Evolutionary conservation across 176 grass and related monocot species (phyloP).

Genomic region (Microstegium vimineum): DNA sequence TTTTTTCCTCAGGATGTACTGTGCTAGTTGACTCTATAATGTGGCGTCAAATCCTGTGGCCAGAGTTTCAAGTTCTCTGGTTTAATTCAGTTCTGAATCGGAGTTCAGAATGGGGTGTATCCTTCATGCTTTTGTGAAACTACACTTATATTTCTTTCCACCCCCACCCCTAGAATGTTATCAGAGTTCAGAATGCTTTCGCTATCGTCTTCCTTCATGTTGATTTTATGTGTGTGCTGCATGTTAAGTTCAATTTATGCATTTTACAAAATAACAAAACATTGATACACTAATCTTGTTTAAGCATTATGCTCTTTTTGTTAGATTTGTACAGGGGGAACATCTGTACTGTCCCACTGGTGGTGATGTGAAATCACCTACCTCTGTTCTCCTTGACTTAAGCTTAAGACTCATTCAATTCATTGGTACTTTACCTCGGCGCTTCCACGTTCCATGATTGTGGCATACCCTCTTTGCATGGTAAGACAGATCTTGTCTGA

Average conservation of each 20-base stretch:
- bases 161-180: too few species aligned
- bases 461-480: conserved; percentile 89
- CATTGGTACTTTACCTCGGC: conserved; percentile 99
- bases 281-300: conserved; percentile 2
- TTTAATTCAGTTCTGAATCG: conserved; percentile 95
- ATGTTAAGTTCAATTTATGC: background rate
- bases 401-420: conserved; percentile 70
- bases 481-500: conserved; percentile 43
- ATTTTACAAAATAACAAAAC: conserved; percentile 3
- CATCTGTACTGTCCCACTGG: background rate
- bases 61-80: conserved; percentile 96
- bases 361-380: background rate
- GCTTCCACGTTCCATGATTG: conserved; percentile 82
- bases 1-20: background rate
- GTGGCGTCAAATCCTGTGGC: conserved; percentile 88
- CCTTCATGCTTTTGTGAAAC: conserved; percentile 47
- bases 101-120: conserved; percentile 99
- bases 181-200: too few species aligned
- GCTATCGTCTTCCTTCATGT: background rate
- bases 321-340: too few species aligned
- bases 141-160: background rate
- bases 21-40: too few species aligned
- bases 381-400: conserved; percentile 39
- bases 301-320: background rate
- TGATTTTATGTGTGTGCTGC: background rate